Evolutionary conservation across 75 land plant genomes (phyloP), one percentile per base, ranked within the genome.

Genomic region (Picea glauca): DNA sequence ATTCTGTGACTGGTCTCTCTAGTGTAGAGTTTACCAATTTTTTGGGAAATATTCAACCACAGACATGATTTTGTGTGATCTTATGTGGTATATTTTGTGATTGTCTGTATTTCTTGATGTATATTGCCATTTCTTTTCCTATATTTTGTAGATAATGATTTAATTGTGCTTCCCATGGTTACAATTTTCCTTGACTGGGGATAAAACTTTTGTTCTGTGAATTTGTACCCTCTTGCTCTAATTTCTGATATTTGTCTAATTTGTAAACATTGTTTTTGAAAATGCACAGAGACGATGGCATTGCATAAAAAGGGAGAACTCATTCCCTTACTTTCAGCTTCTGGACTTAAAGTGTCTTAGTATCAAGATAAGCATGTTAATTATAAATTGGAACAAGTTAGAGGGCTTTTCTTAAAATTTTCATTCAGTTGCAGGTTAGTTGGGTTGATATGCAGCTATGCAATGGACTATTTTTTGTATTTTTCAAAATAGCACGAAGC

Each of bases 231-330:
- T 4, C 46, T 18, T 13, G 72, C 40, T 40, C 40, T 68, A 40
- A 43, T 68, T 68, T 68, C 18, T 18, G 73, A 68, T 68, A 20
- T 40, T 40, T 40, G 18, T 20, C 23, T 68, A 21, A 68, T 18
- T 68, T 17, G 40, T 20, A n/a, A 6, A 20, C 17, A 9, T 1
- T 35, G n/a, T 5, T 40, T 68, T 43, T 40, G 46, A 40, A 4
- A 65, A 38, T 40, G 21, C 73, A 68, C 40, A 68, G 73, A 68
- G 33, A 40, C 46, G 20, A 68, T 68, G 15, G 46, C 23, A 20
- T 68, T 68, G 73, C 73, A 68, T 40, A 68, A 46, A 17, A 68
- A 68, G 73, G 73, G 73, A 40, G 73, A 68, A 40, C 40, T 68
- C 9, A 40, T 68, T 40, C 73, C 73, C 73, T 33, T 68, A 20